phyloP scores from a whole-genome alignment of 805 yeast species.

The Myxozyma udenii region DNA sequence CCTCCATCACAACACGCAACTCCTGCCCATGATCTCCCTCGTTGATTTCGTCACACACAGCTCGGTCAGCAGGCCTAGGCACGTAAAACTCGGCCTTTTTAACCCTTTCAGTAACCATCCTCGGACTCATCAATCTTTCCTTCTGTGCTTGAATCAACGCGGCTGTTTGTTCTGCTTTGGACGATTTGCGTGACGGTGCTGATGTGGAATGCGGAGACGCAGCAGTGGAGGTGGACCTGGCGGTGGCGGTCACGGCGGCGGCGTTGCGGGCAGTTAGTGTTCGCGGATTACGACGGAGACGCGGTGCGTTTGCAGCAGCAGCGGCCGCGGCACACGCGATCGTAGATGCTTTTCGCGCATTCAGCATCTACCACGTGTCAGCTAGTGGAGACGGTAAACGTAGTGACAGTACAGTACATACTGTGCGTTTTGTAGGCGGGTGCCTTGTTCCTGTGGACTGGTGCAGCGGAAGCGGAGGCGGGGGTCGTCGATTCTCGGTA shows the following conservation, averaged over 20 bases:
- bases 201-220: no score
- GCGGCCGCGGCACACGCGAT: neutral
- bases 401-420: neutral
- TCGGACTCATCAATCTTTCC: no score
- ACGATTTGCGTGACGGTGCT: neutral
- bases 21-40: no score
- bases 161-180: conserved; percentile 7
- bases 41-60: no score
- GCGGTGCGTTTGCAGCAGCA: no score
- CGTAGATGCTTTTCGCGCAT: neutral
- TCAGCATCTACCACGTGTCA: neutral
- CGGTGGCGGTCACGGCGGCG: conserved; percentile 2
- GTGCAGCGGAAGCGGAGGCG: neutral
- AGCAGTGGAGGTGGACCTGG: neutral
- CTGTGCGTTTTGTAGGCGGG: neutral
- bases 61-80: no score
- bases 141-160: no score
- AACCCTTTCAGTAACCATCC: no score
- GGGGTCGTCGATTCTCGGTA: no score
- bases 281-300: neutral
- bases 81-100: no score
- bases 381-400: neutral
- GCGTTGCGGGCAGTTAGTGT: conserved; percentile 8
- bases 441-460: neutral
- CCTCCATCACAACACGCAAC: no score